These are phyloP conservation scores for Hypoxylon lienhwacheense DNA, from an alignment of 495 filamentous ascomycete genomes.

Conservation along the genomic window DNA sequence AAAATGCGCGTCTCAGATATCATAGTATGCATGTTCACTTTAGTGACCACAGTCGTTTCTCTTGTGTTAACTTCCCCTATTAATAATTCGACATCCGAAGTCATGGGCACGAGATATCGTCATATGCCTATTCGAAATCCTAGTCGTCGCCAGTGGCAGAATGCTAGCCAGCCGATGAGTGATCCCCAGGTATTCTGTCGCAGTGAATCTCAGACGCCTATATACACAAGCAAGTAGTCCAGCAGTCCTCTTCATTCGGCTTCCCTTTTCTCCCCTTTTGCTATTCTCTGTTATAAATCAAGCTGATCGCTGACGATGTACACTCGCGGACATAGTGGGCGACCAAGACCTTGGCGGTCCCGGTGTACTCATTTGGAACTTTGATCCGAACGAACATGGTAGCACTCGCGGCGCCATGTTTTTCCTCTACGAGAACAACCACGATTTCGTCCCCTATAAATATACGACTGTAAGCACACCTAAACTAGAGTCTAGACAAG, in stretches of 20 bases:
- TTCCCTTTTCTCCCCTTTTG: not conserved
- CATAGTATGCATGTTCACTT: not conserved
- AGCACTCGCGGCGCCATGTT: conserved; percentile 18
- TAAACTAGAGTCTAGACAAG: no score
- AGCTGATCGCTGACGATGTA: no score
- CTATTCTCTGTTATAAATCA: no score
- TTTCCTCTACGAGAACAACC: conserved; percentile 24
- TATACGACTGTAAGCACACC: conserved; percentile 4
- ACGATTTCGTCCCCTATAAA: conserved; percentile 28
- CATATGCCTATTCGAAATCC: not conserved
- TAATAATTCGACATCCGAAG: not conserved
- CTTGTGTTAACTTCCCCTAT: not conserved
- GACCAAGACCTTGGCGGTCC: conserved; percentile 20
- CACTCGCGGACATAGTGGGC: conserved; percentile 12
- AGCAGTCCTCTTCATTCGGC: not conserved
- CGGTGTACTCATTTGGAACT: conserved; percentile 21
- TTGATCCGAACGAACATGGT: conserved; percentile 19
- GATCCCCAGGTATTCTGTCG: conserved; percentile 25
- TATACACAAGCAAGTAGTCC: conserved; percentile 15
- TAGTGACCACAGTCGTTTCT: not conserved
- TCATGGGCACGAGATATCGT: not conserved
- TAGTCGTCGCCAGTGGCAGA: conserved; percentile 5
- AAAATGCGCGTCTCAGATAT: conserved; percentile 6
- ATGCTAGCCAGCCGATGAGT: not conserved
- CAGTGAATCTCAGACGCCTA: conserved; percentile 14